Percentiles rank a stretch among this genome's conserved stretches.
Evolutionary conservation across 768 basidiomycete species (phyloP).

Genomic region (Plicaturopsis crispa): DNA sequence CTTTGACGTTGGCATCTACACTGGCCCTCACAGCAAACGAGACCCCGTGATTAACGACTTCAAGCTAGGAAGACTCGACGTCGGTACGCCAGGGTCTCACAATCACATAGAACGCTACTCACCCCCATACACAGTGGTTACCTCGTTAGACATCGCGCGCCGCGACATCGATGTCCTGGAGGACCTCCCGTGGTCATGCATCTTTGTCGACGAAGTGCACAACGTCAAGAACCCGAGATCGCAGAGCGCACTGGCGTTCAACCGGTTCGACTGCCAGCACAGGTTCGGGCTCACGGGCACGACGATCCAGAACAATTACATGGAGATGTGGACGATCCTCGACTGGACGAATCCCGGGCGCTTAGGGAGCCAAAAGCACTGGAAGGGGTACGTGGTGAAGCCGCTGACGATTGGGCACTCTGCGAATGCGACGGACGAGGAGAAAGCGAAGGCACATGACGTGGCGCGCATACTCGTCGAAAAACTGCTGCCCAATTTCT

Average conservation of each 20-base stretch:
- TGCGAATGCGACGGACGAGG: slow-evolving; percentile 51
- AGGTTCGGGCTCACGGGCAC: slow-evolving; percentile 89
- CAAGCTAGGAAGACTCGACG: slow-evolving; percentile 74
- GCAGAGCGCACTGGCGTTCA: slow-evolving; percentile 59
- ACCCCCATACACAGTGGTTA: slow-evolving; percentile 51
- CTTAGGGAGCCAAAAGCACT: slow-evolving; percentile 67
- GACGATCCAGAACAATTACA: slow-evolving; percentile 76
- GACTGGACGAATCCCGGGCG: slow-evolving; percentile 86
- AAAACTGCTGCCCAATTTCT: slow-evolving; percentile 73
- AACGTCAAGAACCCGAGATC: slow-evolving; percentile 75
- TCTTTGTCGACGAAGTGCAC: slow-evolving; percentile 89
- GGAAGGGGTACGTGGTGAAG: slow-evolving; percentile 64
- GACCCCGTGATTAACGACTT: slow-evolving; percentile 60
- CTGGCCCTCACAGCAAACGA: slow-evolving; percentile 43
- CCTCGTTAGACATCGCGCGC: slow-evolving; percentile 70
- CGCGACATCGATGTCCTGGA: slow-evolving; percentile 64
- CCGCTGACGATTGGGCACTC: slow-evolving; percentile 69
- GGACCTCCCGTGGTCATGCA: slow-evolving; percentile 59
- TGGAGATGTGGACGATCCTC: slow-evolving; percentile 87
- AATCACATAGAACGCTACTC: slow-evolving; percentile 1
- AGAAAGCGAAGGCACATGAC: slow-evolving; percentile 48
- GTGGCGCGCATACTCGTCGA: slow-evolving; percentile 58
- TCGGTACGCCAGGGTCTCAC: slow-evolving; percentile 41
- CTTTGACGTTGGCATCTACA: slow-evolving; percentile 79
- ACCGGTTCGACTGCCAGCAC: slow-evolving; percentile 53